Evolutionary conservation across 495 filamentous ascomycete species (phyloP).

Genomic region (Lindgomyces ingoldianus): DNA sequence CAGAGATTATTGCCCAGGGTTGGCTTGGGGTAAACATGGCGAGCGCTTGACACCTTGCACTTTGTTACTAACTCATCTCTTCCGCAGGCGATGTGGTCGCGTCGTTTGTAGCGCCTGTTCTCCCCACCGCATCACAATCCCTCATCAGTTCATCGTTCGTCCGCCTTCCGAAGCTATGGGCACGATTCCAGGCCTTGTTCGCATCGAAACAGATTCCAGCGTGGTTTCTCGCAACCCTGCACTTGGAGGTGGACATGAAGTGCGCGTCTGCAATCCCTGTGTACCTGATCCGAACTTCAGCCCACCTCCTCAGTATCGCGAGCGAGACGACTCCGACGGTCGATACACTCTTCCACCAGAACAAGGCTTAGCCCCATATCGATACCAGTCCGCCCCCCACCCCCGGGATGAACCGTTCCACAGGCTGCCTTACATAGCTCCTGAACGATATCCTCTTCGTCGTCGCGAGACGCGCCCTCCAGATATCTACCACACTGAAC

Average conservation of each 20-base stretch:
- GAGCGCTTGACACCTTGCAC: no score
- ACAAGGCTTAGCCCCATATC: background rate
- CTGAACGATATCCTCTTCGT: no score
- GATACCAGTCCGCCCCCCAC: background rate
- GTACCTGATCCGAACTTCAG: conserved; percentile 87
- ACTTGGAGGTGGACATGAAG: conserved; percentile 78
- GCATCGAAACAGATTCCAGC: conserved; percentile 8
- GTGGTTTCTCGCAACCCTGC: conserved; percentile 48
- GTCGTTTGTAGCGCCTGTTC: conserved; percentile 92
- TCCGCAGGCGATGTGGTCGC: conserved; percentile 82
- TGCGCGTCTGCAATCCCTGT: conserved; percentile 91
- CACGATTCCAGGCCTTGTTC: conserved; percentile 50
- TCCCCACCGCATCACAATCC: conserved; percentile 92
- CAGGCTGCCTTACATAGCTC: no score
- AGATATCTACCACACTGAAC: no score
- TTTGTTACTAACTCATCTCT: conserved; percentile 18
- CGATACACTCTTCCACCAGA: background rate
- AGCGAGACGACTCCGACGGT: background rate
- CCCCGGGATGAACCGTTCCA: background rate
- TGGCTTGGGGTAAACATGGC: no score
- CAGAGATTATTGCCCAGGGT: no score
- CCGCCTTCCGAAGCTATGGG: conserved; percentile 55
- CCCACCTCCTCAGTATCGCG: conserved; percentile 48
- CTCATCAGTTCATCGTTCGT: conserved; percentile 86
- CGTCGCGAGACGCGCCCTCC: no score